A percentile compares a stretch with the other conserved stretches of the same genome.
These are phyloP conservation scores for Chrysanthemum lavandulifolium DNA, from an alignment of 129 eudicot genomes.

Conservation along the genomic window DNA sequence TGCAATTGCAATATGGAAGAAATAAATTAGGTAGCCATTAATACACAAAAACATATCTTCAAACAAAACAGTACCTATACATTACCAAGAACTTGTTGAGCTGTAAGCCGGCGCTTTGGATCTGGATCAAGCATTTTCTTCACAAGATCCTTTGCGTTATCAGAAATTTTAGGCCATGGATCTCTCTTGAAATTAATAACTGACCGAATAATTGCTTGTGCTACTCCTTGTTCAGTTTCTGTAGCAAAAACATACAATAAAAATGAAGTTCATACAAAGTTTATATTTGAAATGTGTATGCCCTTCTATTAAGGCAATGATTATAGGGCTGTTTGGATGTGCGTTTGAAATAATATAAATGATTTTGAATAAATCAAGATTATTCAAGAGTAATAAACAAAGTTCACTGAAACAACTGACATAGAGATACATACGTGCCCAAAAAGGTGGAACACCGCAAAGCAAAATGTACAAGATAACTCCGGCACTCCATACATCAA, in stretches of 20 bases:
- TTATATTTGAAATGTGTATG: background rate
- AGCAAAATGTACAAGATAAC: constrained; percentile 82
- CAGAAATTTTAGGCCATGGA: constrained; percentile 91
- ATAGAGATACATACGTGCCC: constrained; percentile 62
- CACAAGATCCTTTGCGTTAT: constrained; percentile 91
- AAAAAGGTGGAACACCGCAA: constrained; percentile 90
- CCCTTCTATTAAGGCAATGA: background rate
- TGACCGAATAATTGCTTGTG: constrained; percentile 83
- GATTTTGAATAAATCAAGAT: no score
- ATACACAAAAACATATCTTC: background rate
- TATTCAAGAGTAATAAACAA: no score
- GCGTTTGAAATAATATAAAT: background rate
- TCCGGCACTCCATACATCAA: constrained; percentile 92
- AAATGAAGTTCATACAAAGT: constrained; percentile 2
- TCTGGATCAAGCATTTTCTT: constrained; percentile 95
- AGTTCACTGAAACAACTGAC: background rate
- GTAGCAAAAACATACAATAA: background rate
- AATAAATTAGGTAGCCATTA: constrained; percentile 19
- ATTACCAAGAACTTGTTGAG: constrained; percentile 83
- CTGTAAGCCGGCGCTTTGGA: constrained; percentile 73
- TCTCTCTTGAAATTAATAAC: constrained; percentile 77
- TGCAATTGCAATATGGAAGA: constrained; percentile 28
- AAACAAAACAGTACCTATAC: constrained; percentile 25
- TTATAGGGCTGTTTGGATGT: background rate
- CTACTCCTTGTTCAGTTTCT: constrained; percentile 96